Conservation (phyloP, 139 green algal species). For the Eudorina sp. region DNA sequence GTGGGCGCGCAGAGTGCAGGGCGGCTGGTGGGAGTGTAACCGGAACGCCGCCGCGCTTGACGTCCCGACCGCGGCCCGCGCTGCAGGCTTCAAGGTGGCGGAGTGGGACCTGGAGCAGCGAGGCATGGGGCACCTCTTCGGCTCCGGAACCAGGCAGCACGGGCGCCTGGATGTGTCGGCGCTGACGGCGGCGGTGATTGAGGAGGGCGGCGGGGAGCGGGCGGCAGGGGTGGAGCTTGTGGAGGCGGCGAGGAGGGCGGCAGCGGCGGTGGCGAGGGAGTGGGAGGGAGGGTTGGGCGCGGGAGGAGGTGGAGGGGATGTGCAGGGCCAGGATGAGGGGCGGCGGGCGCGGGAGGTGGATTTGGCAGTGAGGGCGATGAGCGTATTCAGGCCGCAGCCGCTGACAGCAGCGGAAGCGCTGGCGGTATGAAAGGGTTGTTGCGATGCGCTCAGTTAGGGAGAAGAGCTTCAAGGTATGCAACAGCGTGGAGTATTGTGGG, state of each 20-base stretch:
- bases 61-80: not conserved
- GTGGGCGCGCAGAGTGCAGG: too few relatives aligned
- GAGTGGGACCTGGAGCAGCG: constrained; percentile 43
- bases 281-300: not conserved
- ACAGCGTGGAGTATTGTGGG: too few relatives aligned
- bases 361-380: not conserved
- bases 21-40: too few relatives aligned
- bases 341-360: not conserved
- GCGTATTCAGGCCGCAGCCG: constrained; percentile 16
- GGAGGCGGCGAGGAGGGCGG: constrained; percentile 16
- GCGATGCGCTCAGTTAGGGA: too few relatives aligned
- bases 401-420: constrained; percentile 16
- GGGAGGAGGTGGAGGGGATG: not conserved
- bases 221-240: constrained; percentile 9
- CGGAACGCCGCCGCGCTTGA: too few relatives aligned
- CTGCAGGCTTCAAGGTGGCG: constrained; percentile 24
- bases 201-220: not conserved
- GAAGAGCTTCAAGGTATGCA: too few relatives aligned
- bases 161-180: constrained; percentile 10
- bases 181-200: constrained; percentile 21
- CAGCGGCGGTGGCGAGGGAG: not conserved
- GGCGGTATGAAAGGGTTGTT: not conserved
- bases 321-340: not conserved
- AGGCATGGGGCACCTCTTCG: constrained; percentile 29
- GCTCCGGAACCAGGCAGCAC: constrained; percentile 14